These are phyloP conservation scores for Coccinonectria pachysandricola DNA, from an alignment of 2,329 filamentous ascomycete genomes.

Conservation along the genomic window DNA sequence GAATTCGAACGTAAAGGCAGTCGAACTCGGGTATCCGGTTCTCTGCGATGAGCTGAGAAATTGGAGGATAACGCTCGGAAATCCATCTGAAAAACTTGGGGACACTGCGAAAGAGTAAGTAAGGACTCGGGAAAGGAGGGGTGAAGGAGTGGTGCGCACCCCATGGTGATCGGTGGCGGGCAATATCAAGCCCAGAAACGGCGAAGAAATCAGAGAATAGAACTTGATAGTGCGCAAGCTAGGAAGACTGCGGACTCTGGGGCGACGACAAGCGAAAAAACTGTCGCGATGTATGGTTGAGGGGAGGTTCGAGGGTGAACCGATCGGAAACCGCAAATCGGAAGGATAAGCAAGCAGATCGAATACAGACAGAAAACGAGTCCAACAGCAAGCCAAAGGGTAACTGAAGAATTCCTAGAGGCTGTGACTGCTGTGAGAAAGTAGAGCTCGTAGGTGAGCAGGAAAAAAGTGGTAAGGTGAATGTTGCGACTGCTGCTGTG, in stretches of 20 bases:
- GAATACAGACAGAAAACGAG: too few relatives aligned
- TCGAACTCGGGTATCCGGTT: slow-evolving; percentile 99
- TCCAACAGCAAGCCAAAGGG: too few relatives aligned
- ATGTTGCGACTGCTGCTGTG: slow-evolving; percentile 13
- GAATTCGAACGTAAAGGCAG: slow-evolving; percentile 65
- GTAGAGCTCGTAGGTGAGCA: slow-evolving; percentile 1
- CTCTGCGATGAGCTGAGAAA: slow-evolving; percentile 96
- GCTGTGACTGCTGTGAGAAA: slow-evolving; percentile 2
- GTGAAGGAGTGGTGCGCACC: slow-evolving; percentile 11
- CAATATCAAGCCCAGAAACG: too few relatives aligned
- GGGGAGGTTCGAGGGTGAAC: too few relatives aligned
- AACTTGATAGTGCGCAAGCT: too few relatives aligned
- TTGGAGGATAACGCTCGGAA: slow-evolving; percentile 96
- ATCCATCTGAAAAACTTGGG: slow-evolving; percentile 98
- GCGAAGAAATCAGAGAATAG: too few relatives aligned
- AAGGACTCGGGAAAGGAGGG: slow-evolving; percentile 8
- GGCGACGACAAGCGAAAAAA: too few relatives aligned
- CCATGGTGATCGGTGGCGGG: slow-evolving; percentile 18
- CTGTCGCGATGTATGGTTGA: too few relatives aligned
- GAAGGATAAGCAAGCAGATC: slow-evolving; percentile 2
- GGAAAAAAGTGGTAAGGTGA: slow-evolving; percentile 4
- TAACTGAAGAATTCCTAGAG: slow-evolving; percentile 2
- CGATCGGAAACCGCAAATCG: too few relatives aligned
- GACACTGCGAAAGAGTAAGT: slow-evolving; percentile 33
- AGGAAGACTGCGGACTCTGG: too few relatives aligned